A percentile compares a stretch with the other conserved stretches of the same genome.
These are phyloP conservation scores for Lithospermum erythrorhizon DNA, from an alignment of 257 asterid genomes.

Conservation along the genomic window DNA sequence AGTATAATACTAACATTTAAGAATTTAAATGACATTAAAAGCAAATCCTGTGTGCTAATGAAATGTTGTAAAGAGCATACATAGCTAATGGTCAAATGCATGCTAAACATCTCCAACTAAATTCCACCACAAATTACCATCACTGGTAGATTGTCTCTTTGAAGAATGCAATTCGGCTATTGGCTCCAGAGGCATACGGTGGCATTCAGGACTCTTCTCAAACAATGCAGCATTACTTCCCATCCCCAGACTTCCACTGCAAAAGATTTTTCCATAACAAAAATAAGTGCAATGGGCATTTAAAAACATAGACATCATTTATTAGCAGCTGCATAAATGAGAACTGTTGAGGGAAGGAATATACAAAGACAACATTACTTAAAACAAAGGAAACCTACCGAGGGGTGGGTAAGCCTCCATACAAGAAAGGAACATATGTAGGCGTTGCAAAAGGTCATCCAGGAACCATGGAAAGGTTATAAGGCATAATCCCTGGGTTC, in stretches of 20 bases:
- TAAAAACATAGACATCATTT: background rate
- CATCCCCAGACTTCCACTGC: slow-evolving; percentile 44
- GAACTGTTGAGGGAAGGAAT: background rate
- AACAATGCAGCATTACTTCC: slow-evolving; percentile 38
- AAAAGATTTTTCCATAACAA: slow-evolving; percentile 10
- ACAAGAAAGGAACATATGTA: slow-evolving; percentile 33
- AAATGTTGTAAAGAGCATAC: background rate
- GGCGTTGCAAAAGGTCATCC: slow-evolving; percentile 32
- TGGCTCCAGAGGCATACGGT: slow-evolving; percentile 18
- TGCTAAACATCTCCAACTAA: background rate
- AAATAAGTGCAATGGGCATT: slow-evolving; percentile 8
- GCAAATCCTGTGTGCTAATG: too few relatives aligned
- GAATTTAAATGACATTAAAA: too few relatives aligned
- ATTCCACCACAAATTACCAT: slow-evolving; percentile 39
- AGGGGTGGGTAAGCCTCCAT: slow-evolving; percentile 27
- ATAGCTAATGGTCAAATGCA: background rate
- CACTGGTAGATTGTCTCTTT: slow-evolving; percentile 31
- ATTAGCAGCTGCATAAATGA: background rate
- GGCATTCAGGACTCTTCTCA: slow-evolving; percentile 18
- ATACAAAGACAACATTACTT: slow-evolving; percentile 6
- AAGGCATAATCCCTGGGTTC: slow-evolving; percentile 54
- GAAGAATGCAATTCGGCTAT: slow-evolving; percentile 33
- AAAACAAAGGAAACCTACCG: slow-evolving; percentile 31
- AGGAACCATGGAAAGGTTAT: slow-evolving; percentile 47
- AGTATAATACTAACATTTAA: too few relatives aligned